Evolutionary conservation across 73 alveolate genomes (phyloP).

Genomic region (Urostyla sp.): DNA sequence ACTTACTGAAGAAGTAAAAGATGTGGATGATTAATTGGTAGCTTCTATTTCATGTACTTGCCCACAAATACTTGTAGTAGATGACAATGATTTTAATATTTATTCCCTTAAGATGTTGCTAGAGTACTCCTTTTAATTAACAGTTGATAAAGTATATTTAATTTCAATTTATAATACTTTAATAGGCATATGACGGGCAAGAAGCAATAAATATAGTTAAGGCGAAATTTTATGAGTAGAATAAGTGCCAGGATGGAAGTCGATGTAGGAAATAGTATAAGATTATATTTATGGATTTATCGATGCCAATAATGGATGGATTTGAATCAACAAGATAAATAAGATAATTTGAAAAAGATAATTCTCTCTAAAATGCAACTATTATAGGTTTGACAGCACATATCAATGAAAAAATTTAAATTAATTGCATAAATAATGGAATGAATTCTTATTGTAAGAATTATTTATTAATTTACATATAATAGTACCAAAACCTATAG

Average conservation of each 20-base stretch:
- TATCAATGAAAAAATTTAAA: not conserved
- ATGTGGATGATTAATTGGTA: not conserved
- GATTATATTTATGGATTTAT: conserved; percentile 10
- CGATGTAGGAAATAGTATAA: not conserved
- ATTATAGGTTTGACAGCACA: not conserved
- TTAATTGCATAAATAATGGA: not conserved
- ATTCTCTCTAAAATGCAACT: not conserved
- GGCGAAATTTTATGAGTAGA: not conserved
- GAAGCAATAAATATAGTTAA: not conserved
- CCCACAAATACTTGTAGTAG: not conserved
- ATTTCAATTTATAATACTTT: not conserved
- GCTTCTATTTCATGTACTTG: not conserved
- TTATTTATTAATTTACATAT: no score
- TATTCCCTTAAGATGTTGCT: not conserved
- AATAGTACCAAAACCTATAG: not conserved
- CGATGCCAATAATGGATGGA: conserved; percentile 22
- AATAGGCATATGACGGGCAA: conserved; percentile 1
- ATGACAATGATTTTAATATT: not conserved
- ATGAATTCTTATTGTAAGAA: not conserved
- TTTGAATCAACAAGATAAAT: not conserved
- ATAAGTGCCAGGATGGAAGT: no score
- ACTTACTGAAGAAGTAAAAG: not conserved
- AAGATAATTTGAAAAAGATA: not conserved
- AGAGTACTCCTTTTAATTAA: no score
- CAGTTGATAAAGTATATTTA: no score